These are phyloP conservation scores for Hypomyces perniciosus DNA, from an alignment of 2,329 filamentous ascomycete genomes.

Conservation along the genomic window DNA sequence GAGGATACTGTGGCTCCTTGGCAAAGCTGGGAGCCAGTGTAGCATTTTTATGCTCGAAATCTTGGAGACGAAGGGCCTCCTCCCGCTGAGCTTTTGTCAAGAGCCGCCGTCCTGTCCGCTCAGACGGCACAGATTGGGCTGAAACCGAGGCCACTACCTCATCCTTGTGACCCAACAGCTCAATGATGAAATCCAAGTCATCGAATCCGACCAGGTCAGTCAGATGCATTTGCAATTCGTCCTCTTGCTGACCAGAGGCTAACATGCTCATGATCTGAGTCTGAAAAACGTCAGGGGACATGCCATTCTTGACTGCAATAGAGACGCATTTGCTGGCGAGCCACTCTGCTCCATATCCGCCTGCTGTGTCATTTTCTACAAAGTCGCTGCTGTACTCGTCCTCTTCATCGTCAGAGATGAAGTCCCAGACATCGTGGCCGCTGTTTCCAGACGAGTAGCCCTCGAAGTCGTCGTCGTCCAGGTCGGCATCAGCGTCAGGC, in stretches of 20 bases:
- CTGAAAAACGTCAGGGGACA: conserved; percentile 65
- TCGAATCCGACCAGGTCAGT: conserved; percentile 90
- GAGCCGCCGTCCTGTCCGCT: conserved; percentile 43
- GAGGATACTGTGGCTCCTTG: conserved; percentile 75
- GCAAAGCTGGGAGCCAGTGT: conserved; percentile 64
- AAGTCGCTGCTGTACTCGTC: conserved; percentile 61
- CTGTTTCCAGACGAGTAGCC: conserved; percentile 52
- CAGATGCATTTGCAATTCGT: conserved; percentile 85
- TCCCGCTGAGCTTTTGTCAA: conserved; percentile 74
- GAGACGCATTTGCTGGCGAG: conserved; percentile 60
- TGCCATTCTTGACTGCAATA: conserved; percentile 60
- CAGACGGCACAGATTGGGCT: conserved; percentile 27
- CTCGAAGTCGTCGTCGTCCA: conserved; percentile 59
- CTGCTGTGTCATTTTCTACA: conserved; percentile 33
- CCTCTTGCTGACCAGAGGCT: conserved; percentile 60
- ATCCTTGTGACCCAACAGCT: conserved; percentile 72
- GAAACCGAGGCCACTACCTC: conserved; percentile 53
- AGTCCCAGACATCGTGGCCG: conserved; percentile 85
- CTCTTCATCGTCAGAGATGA: conserved; percentile 70
- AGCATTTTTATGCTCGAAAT: conserved; percentile 77
- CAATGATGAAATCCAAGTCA: conserved; percentile 86
- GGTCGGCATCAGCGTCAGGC: conserved; percentile 34
- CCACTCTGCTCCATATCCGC: conserved; percentile 59
- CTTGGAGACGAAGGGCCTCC: conserved; percentile 66
- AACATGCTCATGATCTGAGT: conserved; percentile 73